Conservation (phyloP, 140 eudicot species). For the Erigeron philadelphicus region DNA sequence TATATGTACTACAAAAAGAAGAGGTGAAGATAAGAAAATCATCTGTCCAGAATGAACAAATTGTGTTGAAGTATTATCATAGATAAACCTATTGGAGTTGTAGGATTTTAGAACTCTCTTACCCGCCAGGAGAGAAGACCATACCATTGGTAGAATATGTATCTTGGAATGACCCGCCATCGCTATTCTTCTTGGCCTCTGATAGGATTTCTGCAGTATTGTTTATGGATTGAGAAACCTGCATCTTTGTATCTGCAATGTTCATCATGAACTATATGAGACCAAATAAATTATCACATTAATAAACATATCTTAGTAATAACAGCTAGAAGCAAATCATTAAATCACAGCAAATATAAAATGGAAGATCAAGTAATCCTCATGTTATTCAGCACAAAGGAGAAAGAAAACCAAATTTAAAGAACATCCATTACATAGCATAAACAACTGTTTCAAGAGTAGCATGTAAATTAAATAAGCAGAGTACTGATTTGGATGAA, state of each 20-base stretch:
- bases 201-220: conserved; percentile 36
- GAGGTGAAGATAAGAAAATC: conserved; percentile 12
- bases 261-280: conserved; percentile 51
- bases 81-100: conserved; percentile 7
- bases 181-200: conserved; percentile 26
- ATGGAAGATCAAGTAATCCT: conserved; percentile 16
- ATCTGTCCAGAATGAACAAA: not conserved
- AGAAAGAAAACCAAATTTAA: conserved; percentile 21
- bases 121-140: conserved; percentile 59
- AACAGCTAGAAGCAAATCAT: conserved; percentile 21
- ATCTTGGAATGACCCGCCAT: conserved; percentile 38
- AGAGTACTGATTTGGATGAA: conserved; percentile 21
- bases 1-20: not conserved
- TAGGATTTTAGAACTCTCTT: conserved; percentile 35
- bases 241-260: conserved; percentile 83
- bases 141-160: conserved; percentile 43
- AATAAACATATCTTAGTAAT: conserved; percentile 1
- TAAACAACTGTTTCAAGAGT: conserved; percentile 31
- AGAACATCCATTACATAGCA: conserved; percentile 34
- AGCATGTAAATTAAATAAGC: conserved; percentile 21
- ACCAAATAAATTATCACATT: conserved; percentile 21
- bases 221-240: conserved; percentile 37
- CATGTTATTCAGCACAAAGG: conserved; percentile 17
- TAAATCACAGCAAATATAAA: conserved; percentile 12
- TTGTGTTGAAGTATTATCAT: not conserved